Base-by-base conservation (phyloP, 768 basidiomycete genomes). In the Mycena haematopus region DNA sequence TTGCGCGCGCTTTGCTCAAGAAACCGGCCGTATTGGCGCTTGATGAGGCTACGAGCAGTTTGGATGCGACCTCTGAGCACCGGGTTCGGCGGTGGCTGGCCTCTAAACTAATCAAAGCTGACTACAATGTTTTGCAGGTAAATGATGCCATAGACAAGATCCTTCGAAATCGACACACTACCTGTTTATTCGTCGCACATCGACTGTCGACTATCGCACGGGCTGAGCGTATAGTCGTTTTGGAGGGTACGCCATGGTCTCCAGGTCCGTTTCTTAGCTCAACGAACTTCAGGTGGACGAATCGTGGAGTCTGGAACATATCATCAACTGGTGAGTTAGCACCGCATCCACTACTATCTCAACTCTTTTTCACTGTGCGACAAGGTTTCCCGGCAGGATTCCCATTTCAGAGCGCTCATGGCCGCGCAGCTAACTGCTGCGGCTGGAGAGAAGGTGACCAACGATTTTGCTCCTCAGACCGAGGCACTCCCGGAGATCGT, bases 131-230 rank as follows among this genome's bases (percentile, higher is more conserved):
- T 22, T 15, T 36, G 27, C 64, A 87, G 88, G 91, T 95, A 36
- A 95, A 97, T 71, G 88, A 94, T 68, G 95, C 95, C 5, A 90
- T 97, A 50, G 93, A 94, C 72, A 91, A 89, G 72, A 95, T 96
- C 63, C 78, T 97, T 49, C 82, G 84, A 56, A 86, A 86, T 46
- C 79, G 89, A 47, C 85, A 91, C 64, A 95, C 93, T 35, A 96
- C 94, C 2, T 95, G 94, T 68, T 73, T 95, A 25, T 89, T 96
- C 58, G 93, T 96, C 21, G 95, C 95, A 0, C 95, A 97, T 75
- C 82, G 95, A 52, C 72, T 97, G 56, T 94, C 92, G 24, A 95
- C 95, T 3, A 94, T 97, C 58, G 92, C 95, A 4, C 80, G 94
- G 56, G 93, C 95, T 1, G 93, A 95, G 71, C 82, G 92, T 42